These are phyloP conservation scores for Irpex rosettiformis DNA, from an alignment of 1,284 basidiomycete genomes.

Conservation along the genomic window DNA sequence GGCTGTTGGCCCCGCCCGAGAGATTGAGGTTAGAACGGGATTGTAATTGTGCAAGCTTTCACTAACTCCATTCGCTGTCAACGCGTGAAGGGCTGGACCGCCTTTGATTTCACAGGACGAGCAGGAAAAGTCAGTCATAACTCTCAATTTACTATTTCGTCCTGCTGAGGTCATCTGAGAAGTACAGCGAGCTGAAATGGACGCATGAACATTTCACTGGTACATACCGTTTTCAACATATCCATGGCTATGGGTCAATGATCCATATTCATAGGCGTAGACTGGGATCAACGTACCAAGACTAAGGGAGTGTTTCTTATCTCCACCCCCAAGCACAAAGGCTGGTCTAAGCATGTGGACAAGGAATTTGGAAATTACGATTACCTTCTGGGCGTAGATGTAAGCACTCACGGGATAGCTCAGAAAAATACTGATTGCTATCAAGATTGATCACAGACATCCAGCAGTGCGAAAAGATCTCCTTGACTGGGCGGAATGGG, in stretches of 20 bases:
- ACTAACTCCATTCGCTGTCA: neutral
- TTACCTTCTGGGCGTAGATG: slow-evolving; percentile 73
- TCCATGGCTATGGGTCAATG: neutral
- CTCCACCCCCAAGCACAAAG: slow-evolving; percentile 48
- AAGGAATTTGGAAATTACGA: slow-evolving; percentile 76
- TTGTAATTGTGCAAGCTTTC: neutral
- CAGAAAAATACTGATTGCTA: slow-evolving; percentile 6
- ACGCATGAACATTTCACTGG: slow-evolving; percentile 72
- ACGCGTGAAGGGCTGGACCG: slow-evolving; percentile 72
- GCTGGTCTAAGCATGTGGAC: slow-evolving; percentile 72
- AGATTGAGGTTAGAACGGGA: slow-evolving; percentile 57
- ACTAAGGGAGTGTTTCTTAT: slow-evolving; percentile 66
- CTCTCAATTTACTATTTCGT: neutral
- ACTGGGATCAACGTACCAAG: slow-evolving; percentile 76
- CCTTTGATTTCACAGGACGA: slow-evolving; percentile 80
- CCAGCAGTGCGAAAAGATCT: slow-evolving; percentile 73
- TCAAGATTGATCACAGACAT: slow-evolving; percentile 82
- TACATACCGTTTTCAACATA: slow-evolving; percentile 28
- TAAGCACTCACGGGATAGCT: slow-evolving; percentile 28
- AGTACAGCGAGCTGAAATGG: slow-evolving; percentile 75
- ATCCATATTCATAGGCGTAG: slow-evolving; percentile 54
- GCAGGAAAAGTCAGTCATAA: slow-evolving; percentile 54
- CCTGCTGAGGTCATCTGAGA: slow-evolving; percentile 6
- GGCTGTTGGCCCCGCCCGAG: slow-evolving; percentile 55
- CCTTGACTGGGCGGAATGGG: slow-evolving; percentile 66